Evolutionary conservation across 1,139 yeast genomes (phyloP), one percentile per base, ranked within the genome.

Genomic region (Geotrichum candidum): DNA sequence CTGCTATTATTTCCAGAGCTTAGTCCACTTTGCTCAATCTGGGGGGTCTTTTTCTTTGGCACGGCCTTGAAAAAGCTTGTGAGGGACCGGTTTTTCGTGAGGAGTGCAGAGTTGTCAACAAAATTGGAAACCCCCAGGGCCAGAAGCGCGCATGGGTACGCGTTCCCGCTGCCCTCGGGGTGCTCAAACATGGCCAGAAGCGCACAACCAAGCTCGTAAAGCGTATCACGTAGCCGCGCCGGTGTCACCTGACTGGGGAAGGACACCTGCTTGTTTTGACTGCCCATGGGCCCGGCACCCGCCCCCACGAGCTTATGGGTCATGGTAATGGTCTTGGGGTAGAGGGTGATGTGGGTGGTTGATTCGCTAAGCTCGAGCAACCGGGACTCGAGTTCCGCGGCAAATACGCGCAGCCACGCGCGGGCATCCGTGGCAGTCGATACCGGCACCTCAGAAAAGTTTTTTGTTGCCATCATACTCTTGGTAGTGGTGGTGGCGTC

Each of bases 391-490:
- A 94, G 74, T 69, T 94, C 99, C 0, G 94, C 95, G 0, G 88
- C 81, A 74, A 86, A 91, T 0, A 94, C 96, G 56, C 81, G 83
- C 10, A 92, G 75, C 99, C 99, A 94, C 46, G 85, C 87, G 5
- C 78, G 69, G 29, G 90, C 84, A 68, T 90, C 97, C 1, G 76
- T 77, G 1, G 81, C 67, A 1, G 80, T 78, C 7, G 73, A 74
- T 3, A 91, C 83, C 0, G 88, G 82, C n/a, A 75, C 75, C 0
- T 82, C 53, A 0, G 68, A 61, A 72, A 94, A 86, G 68, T 91
- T 90, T 70, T 94, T 94, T 58, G 87, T 84, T 0, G 97, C 87
- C 76, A 86, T 85, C 98, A 94, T 91, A 1, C 96, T 87, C 70
- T 91, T 90, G 25, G 89, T 80, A 50, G 85, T 84, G 0, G 86